Percentiles rank a stretch among this genome's conserved stretches.
phyloP scores from a whole-genome alignment of 106 monocot genomes.

The Xerophyta viscosa region DNA sequence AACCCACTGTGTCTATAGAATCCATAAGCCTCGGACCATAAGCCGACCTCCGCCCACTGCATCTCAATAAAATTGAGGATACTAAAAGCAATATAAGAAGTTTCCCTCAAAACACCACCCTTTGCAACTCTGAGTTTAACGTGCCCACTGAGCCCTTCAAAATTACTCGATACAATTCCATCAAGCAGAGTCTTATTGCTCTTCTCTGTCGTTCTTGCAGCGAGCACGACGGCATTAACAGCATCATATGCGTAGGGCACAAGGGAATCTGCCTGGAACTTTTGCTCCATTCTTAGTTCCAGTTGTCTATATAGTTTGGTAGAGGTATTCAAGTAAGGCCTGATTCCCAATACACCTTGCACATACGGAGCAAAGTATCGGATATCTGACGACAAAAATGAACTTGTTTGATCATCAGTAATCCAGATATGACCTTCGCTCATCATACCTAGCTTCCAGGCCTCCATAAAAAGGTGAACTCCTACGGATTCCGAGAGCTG shows the following conservation, averaged over 20 bases:
- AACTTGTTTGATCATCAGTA: neutral
- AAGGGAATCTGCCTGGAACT: neutral
- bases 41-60: neutral
- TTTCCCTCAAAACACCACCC: neutral
- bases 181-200: neutral
- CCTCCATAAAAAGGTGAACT: conserved; percentile 1
- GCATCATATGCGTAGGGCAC: neutral
- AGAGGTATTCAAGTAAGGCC: neutral
- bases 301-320: neutral
- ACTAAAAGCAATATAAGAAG: neutral
- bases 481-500: neutral
- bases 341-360: conserved; percentile 2
- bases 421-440: neutral
- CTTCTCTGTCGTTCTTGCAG: neutral
- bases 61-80: neutral
- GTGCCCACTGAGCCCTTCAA: neutral
- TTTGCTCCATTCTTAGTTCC: neutral
- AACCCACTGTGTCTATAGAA: neutral
- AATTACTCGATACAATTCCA: neutral
- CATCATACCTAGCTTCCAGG: neutral
- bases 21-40: neutral
- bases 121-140: neutral
- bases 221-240: neutral
- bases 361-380: neutral
- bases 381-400: neutral